Conservation (phyloP, 2,329 filamentous ascomycete genomes). For the Polytolypa hystricis region DNA sequence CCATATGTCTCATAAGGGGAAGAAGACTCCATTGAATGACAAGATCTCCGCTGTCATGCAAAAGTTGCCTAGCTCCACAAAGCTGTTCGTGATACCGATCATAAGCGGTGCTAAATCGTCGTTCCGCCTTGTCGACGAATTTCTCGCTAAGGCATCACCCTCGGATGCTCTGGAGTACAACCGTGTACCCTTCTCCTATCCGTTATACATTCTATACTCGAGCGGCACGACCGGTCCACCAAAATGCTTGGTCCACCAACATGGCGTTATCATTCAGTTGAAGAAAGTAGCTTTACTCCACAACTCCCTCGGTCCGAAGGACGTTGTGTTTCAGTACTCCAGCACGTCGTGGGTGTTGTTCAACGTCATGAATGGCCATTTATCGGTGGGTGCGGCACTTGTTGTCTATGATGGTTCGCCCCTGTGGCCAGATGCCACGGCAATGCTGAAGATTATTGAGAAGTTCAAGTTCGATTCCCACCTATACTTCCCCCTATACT, state of each 20-base stretch:
- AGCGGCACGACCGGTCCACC: constrained; percentile 35
- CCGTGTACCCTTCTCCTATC: constrained; percentile 30
- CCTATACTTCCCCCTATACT: not conserved
- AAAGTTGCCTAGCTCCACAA: constrained; percentile 15
- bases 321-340: constrained; percentile 37
- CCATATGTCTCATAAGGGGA: constrained; percentile 31
- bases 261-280: constrained; percentile 33
- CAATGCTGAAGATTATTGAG: constrained; percentile 26
- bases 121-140: constrained; percentile 20
- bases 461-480: constrained; percentile 17
- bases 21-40: constrained; percentile 19
- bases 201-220: constrained; percentile 35
- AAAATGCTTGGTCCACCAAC: constrained; percentile 37
- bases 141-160: constrained; percentile 21
- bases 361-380: constrained; percentile 34
- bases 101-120: constrained; percentile 7
- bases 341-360: constrained; percentile 40
- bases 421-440: constrained; percentile 28
- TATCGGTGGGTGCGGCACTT: constrained; percentile 31
- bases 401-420: constrained; percentile 37
- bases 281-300: constrained; percentile 36
- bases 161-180: constrained; percentile 26
- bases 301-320: constrained; percentile 30
- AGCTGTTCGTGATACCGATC: constrained; percentile 16
- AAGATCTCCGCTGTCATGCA: constrained; percentile 24